Conservation (phyloP, 129 eudicot genomes). For the Ambrosia trifida region DNA sequence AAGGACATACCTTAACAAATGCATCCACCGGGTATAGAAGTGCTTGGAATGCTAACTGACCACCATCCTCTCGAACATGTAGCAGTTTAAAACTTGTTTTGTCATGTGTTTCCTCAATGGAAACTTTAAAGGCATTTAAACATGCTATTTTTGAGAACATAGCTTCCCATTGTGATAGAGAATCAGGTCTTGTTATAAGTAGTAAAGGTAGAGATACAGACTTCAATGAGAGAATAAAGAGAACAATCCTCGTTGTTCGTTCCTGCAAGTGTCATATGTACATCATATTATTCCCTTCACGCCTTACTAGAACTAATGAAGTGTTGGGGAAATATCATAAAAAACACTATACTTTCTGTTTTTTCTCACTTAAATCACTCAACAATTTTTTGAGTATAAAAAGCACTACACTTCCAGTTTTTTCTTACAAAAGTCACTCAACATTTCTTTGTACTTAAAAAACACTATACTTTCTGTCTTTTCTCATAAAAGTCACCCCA, state of each 20-base stretch:
- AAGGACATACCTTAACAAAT: slow-evolving; percentile 52
- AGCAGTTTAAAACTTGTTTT: slow-evolving; percentile 44
- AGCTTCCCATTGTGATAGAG: slow-evolving; percentile 63
- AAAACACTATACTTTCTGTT: no score
- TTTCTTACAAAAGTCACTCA: no score
- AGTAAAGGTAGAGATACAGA: slow-evolving; percentile 59
- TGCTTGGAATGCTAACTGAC: slow-evolving; percentile 52
- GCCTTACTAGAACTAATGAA: slow-evolving; percentile 10
- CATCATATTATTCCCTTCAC: slow-evolving; percentile 23
- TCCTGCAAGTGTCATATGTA: slow-evolving; percentile 47
- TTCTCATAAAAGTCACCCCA: no score
- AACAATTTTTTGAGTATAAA: no score
- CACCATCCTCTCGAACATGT: slow-evolving; percentile 54
- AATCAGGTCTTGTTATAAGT: slow-evolving; percentile 37
- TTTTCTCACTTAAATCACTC: no score
- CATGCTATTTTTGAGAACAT: slow-evolving; percentile 49
- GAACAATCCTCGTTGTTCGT: slow-evolving; percentile 40
- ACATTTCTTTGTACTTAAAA: no score
- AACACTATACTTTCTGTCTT: no score
- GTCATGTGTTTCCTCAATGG: slow-evolving; percentile 42
- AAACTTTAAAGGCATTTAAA: slow-evolving; percentile 46
- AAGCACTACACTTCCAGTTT: no score
- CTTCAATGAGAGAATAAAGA: slow-evolving; percentile 49
- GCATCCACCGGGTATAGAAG: slow-evolving; percentile 53
- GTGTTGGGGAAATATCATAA: no score